phyloP scores from a whole-genome alignment of 1,139 yeast species.

The Suhomyces chickasaworum region DNA sequence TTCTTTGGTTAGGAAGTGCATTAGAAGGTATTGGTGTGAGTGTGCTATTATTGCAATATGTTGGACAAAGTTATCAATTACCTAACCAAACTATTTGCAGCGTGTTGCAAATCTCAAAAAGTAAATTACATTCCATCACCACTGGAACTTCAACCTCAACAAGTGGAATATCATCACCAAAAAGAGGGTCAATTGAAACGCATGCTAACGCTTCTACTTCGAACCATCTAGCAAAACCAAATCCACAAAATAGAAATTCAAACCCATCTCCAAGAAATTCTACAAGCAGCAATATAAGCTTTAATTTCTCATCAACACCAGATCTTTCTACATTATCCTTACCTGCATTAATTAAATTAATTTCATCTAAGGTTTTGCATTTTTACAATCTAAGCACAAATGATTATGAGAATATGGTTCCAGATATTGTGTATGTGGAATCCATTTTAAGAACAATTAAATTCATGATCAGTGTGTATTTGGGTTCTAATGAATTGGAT shows the following conservation, averaged over 20 bases:
- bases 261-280: slow-evolving; percentile 39
- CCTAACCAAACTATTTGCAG: slow-evolving; percentile 38
- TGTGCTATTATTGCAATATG: slow-evolving; percentile 58
- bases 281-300: slow-evolving; percentile 25
- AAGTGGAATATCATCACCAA: slow-evolving; percentile 16
- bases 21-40: slow-evolving; percentile 78
- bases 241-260: slow-evolving; percentile 3
- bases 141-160: slow-evolving; percentile 15
- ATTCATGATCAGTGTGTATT: slow-evolving; percentile 56
- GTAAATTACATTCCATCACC: slow-evolving; percentile 25
- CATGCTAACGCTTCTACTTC: slow-evolving; percentile 3
- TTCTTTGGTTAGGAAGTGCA: slow-evolving; percentile 86
- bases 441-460: slow-evolving; percentile 64
- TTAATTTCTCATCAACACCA: slow-evolving; percentile 22
- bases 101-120: slow-evolving; percentile 31
- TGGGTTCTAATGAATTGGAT: slow-evolving; percentile 45
- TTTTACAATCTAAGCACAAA: slow-evolving; percentile 62
- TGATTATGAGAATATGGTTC: slow-evolving; percentile 74
- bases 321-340: slow-evolving; percentile 34
- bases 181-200: slow-evolving; percentile 24
- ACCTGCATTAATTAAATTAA: slow-evolving; percentile 53
- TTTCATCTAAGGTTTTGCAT: slow-evolving; percentile 49
- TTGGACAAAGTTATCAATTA: slow-evolving; percentile 61
- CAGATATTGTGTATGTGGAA: slow-evolving; percentile 80
- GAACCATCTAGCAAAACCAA: slow-evolving; percentile 3